Conservation (phyloP, 441 rosid species). For the Eugenia klotzschiana region DNA sequence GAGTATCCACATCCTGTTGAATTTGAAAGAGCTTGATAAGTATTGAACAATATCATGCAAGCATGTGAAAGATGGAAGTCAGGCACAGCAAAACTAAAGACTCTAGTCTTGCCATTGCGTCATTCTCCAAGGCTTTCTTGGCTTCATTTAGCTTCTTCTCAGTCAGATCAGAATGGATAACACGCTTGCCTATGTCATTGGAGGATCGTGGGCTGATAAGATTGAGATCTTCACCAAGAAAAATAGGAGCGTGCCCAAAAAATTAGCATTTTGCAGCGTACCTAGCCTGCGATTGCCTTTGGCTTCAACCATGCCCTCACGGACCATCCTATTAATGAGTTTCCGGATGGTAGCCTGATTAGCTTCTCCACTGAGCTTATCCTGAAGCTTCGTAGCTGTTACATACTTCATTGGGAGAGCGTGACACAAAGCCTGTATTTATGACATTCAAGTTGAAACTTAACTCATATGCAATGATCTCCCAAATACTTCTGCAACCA, state of each 20-base stretch:
- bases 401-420: slow-evolving; percentile 75
- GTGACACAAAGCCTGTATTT: slow-evolving; percentile 59
- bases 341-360: slow-evolving; percentile 52
- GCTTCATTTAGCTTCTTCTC: slow-evolving; percentile 66
- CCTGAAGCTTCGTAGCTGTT: slow-evolving; percentile 58
- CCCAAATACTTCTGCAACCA: background rate
- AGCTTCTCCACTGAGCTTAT: slow-evolving; percentile 59
- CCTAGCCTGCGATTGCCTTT: slow-evolving; percentile 74
- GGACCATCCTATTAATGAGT: slow-evolving; percentile 56
- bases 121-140: slow-evolving; percentile 37
- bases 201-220: background rate
- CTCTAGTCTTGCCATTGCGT: slow-evolving; percentile 32
- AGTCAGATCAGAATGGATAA: slow-evolving; percentile 47
- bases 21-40: background rate
- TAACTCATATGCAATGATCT: background rate
- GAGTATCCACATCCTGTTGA: slow-evolving; percentile 38
- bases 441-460: background rate
- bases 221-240: background rate
- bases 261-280: slow-evolving; percentile 8
- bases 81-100: background rate
- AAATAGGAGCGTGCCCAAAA: background rate
- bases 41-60: background rate
- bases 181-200: slow-evolving; percentile 57
- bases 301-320: slow-evolving; percentile 68
- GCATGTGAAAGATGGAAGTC: background rate